These are phyloP conservation scores for Didymella exigua DNA, from an alignment of 2,329 filamentous ascomycete species.

Conservation along the genomic window DNA sequence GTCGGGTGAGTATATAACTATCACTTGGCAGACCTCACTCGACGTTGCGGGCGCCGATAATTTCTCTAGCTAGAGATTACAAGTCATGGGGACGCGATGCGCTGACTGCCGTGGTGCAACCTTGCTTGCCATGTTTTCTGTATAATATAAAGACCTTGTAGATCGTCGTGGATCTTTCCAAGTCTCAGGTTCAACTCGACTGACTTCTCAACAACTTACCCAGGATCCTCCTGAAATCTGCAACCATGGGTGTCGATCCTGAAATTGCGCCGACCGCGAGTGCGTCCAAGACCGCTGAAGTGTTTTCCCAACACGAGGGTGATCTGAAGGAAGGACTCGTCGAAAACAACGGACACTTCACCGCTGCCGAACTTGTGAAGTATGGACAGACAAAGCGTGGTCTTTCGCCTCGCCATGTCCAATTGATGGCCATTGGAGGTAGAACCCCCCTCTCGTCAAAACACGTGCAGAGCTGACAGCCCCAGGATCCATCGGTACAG, in stretches of 20 bases:
- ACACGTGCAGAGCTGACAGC: neutral
- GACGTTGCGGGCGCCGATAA: neutral
- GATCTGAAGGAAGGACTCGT: constrained; percentile 10
- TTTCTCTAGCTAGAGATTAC: constrained; percentile 7
- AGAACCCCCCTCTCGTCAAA: too few relatives aligned
- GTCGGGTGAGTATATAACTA: constrained; percentile 4
- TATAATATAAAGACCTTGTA: constrained; percentile 9
- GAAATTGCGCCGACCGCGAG: constrained; percentile 7
- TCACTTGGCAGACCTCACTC: constrained; percentile 7
- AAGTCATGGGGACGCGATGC: constrained; percentile 5
- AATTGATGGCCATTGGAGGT: constrained; percentile 66
- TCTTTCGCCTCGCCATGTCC: constrained; percentile 56
- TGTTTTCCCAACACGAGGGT: constrained; percentile 5
- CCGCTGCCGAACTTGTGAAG: constrained; percentile 14
- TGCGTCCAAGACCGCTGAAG: constrained; percentile 1
- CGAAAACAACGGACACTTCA: constrained; percentile 14
- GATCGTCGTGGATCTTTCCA: constrained; percentile 1
- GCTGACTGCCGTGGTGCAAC: neutral
- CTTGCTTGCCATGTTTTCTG: neutral
- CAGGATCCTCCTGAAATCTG: neutral
- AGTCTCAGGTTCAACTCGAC: constrained; percentile 1
- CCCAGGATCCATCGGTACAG: constrained; percentile 70
- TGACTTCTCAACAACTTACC: neutral
- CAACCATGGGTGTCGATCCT: constrained; percentile 12
- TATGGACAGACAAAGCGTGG: constrained; percentile 42